Base-by-base conservation (phyloP, 2,329 filamentous ascomycete species). In the Trichoderma sp. region DNA sequence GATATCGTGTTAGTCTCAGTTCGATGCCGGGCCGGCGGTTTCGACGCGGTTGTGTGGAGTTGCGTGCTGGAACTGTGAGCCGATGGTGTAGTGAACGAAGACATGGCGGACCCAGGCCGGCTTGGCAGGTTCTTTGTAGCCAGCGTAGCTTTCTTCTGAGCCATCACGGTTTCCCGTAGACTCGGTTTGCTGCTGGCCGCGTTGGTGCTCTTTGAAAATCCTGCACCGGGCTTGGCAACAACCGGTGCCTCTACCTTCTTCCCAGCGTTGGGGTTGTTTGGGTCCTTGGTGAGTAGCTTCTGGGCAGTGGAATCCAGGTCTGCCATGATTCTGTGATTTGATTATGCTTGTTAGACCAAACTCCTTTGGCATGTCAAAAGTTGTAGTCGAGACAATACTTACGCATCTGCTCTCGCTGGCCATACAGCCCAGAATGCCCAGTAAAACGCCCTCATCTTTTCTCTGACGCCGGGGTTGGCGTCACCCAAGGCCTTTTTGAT, bases 401-500 rank as follows among this genome's bases (percentile, higher is more conserved):
- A 92, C 86, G 82, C 82, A 74, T 94, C 90, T 45, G 93, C 93
- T 75, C 86, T 89, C 22, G 89, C 84, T 2, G 91, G 90, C 92
- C 93, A 98, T 19, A 92, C 84, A 37, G 82, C 83, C 68, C 89
- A 87, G 77, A 94, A 97, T 0, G 84, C 83, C 95, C 95, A 99
- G 78, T 92, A 99, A 0, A 93, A 92, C 42, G 88, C 86, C 73
- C 95, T 88, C 84, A 92, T 94, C 71, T 88, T 90, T 78, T 97
- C 93, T 73, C 95, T 88, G 54, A 98, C 94, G 34, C 90, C 91
- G 8, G 94, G 93, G 74, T 98, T 97, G 13, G 94, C 85, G 81
- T 99, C 95, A 25, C 84, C 84, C n/a, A 99, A 84, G 0, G 94
- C 92, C 76, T 93, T 96, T 78, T 91, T 93, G 75, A 99, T 87